Evolutionary conservation across 768 basidiomycete genomes (phyloP).

Genomic region (Strobilomyces echinocephalus): DNA sequence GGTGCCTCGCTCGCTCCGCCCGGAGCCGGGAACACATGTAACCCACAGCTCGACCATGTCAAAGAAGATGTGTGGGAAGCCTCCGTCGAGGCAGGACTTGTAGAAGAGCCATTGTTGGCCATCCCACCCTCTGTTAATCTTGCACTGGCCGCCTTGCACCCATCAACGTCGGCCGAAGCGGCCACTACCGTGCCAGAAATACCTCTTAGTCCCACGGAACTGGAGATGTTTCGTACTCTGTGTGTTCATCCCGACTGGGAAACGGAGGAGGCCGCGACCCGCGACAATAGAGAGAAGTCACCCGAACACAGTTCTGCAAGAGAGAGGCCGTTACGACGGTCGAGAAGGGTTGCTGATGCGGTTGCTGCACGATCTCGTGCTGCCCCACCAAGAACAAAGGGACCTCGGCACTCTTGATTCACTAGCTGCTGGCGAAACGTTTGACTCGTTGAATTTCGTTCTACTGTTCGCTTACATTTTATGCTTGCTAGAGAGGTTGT

Average conservation of each 20-base stretch:
- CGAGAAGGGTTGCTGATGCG: constrained; percentile 64
- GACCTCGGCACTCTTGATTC: constrained; percentile 25
- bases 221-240: constrained; percentile 63
- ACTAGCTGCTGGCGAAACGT: neutral
- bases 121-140: constrained; percentile 29
- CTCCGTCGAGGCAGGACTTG: constrained; percentile 16
- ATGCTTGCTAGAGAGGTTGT: constrained; percentile 22
- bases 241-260: constrained; percentile 57
- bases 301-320: neutral
- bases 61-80: constrained; percentile 19
- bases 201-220: constrained; percentile 65
- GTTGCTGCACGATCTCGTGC: constrained; percentile 46
- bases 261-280: constrained; percentile 29
- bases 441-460: constrained; percentile 11
- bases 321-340: constrained; percentile 36
- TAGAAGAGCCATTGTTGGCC: constrained; percentile 20
- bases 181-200: constrained; percentile 20
- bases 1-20: constrained; percentile 34
- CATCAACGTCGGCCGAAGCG: constrained; percentile 13
- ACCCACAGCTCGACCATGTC: constrained; percentile 2
- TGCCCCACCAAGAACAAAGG: constrained; percentile 29
- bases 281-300: constrained; percentile 11
- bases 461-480: constrained; percentile 2
- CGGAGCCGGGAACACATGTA: neutral
- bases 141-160: constrained; percentile 27